Evolutionary conservation across 306 rosid genomes (phyloP), one percentile per base, ranked within the genome.

Genomic region (Luffa acutangula): DNA sequence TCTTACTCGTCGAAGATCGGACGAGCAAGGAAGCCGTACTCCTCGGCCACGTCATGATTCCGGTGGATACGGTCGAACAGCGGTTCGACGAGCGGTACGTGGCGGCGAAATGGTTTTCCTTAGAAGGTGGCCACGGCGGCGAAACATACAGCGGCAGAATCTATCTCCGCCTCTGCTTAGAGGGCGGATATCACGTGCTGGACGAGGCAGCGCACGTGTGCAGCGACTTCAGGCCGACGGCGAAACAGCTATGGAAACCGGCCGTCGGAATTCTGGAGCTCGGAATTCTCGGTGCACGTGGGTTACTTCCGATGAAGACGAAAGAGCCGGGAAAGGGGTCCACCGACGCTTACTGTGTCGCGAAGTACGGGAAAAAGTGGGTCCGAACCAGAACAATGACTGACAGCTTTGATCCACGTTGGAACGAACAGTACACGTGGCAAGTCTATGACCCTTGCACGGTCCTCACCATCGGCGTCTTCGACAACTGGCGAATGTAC

Each of bases 161-260:
- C 71, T 90, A 86, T 72, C 85, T 95, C 9, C 89, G 97, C 12
- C 88, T 95, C 15, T 93, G 97, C 85, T 74, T 95, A 52, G 99
- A 95, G 25, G 99, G 97, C 0, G 99, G 99, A 4, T 95, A 95
- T 86, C 99, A 95, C 89, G 99, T 95, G 90, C 89, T 93, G 3
- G 99, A 95, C 56, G 99, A 95, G 80, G 97, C 99, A 78, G 97
- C 99, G 69, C 99, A 95, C 83, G 87, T 95, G 86, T 91, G 97
- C 85, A 95, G 99, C 48, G 99, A 95, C 15, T 93, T 95, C 67
- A 90, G 99, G 0, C 93, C 97, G 41, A 91, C 99, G 43, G 97
- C 99, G 0, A 95, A 95, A 85, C 97, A 91, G 80, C 84, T 95
- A 0, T 93, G 97, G 97, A 93, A 93, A 84, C 91, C 97, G 6